A percentile compares a stretch with the other conserved stretches of the same genome.
Evolutionary conservation across 345 rosid species (phyloP).

Genomic region (Sisymbrium irio): DNA sequence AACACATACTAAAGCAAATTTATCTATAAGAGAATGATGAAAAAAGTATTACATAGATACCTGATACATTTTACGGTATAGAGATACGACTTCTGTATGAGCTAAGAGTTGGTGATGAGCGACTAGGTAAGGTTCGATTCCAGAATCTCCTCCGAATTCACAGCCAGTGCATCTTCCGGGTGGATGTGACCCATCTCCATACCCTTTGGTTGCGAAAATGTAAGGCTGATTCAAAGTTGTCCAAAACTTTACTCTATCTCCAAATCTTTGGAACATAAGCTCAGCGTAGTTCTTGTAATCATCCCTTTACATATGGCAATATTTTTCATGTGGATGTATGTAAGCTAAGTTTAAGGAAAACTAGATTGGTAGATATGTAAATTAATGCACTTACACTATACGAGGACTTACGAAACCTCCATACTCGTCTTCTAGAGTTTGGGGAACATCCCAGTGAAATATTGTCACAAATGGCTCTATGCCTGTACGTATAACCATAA

Average conservation of each 20-base stretch:
- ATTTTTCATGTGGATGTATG: not conserved
- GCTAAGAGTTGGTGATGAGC: constrained; percentile 1
- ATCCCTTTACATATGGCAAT: not conserved
- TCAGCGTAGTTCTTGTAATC: not conserved
- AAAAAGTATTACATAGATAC: not conserved
- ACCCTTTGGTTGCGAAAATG: not conserved
- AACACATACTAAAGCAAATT: not conserved
- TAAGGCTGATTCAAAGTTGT: not conserved
- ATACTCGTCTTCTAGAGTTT: not conserved
- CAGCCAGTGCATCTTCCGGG: not conserved
- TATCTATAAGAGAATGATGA: not conserved
- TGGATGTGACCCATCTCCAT: not conserved
- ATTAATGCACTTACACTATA: not conserved
- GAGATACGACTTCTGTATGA: not conserved
- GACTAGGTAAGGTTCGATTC: not conserved
- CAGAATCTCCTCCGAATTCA: not conserved
- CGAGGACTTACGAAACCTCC: not conserved
- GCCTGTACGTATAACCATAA: not conserved
- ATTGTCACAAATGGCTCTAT: not conserved
- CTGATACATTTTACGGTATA: not conserved
- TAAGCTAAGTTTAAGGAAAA: not conserved
- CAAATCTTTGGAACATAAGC: constrained; percentile 2
- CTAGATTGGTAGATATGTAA: not conserved
- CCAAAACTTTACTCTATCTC: not conserved
- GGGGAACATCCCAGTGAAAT: not conserved